These are phyloP conservation scores for Amylocystis lapponica DNA, from an alignment of 768 basidiomycete species.

Conservation along the genomic window DNA sequence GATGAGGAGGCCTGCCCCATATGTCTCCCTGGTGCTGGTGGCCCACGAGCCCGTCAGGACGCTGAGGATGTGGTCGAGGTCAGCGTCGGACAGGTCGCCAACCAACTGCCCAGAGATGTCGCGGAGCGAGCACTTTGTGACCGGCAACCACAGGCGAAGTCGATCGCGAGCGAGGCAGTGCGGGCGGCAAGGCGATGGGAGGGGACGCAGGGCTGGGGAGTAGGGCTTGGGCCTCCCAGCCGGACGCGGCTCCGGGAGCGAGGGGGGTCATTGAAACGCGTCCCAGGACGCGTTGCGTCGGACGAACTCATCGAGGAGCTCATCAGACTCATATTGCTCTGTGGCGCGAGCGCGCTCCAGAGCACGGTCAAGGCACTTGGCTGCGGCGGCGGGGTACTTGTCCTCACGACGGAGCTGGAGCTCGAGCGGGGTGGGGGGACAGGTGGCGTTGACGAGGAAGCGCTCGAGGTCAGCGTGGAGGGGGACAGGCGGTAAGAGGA, in stretches of 20 bases:
- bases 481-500: too few species aligned
- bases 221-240: constrained; percentile 1
- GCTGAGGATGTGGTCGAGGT: background rate
- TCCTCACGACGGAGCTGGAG: background rate
- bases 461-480: too few species aligned
- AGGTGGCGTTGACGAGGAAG: too few species aligned
- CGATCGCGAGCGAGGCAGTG: too few species aligned
- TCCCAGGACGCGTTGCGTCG: too few species aligned
- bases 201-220: background rate
- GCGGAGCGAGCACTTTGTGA: background rate
- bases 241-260: background rate
- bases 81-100: background rate
- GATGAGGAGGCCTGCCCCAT: background rate
- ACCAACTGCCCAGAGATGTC: background rate
- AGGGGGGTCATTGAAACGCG: too few species aligned
- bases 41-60: too few species aligned
- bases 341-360: too few species aligned
- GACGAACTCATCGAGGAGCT: background rate
- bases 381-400: background rate
- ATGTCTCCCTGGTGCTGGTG: background rate
- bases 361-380: too few species aligned
- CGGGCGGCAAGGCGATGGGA: too few species aligned
- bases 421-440: too few species aligned
- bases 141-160: too few species aligned
- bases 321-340: background rate